A percentile compares a stretch with the other conserved stretches of the same genome.
phyloP scores from a whole-genome alignment of 129 eudicot species.

The Helichrysum umbraculigerum region DNA sequence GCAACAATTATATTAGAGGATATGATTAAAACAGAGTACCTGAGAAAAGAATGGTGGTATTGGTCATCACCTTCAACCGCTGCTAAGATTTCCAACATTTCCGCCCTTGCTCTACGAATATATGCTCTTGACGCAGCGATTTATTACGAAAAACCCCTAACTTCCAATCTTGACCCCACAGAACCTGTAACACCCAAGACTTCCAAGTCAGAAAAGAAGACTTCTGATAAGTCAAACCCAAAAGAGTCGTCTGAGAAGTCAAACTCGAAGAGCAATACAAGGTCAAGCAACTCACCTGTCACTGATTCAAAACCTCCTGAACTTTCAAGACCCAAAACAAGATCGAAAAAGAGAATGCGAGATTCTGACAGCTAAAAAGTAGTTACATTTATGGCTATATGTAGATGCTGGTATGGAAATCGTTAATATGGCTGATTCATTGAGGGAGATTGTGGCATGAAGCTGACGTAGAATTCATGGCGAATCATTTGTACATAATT shows the following conservation, averaged over 20 bases:
- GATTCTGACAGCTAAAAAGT: constrained; percentile 30
- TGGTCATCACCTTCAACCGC: constrained; percentile 82
- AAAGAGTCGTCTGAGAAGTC: constrained; percentile 36
- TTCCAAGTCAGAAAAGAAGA: constrained; percentile 37
- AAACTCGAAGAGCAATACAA: constrained; percentile 29
- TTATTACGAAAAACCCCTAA: constrained; percentile 42
- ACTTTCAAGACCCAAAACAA: constrained; percentile 40
- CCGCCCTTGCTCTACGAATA: constrained; percentile 68
- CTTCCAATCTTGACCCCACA: constrained; percentile 27
- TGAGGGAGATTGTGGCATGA: neutral
- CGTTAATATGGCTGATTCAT: constrained; percentile 10
- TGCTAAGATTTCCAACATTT: constrained; percentile 56
- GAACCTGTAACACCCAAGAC: constrained; percentile 33
- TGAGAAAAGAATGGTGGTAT: constrained; percentile 58
- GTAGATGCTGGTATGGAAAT: constrained; percentile 14
- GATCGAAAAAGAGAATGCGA: constrained; percentile 41
- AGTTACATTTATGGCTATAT: constrained; percentile 5
- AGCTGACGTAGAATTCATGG: neutral
- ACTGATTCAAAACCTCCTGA: constrained; percentile 29
- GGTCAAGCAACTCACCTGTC: constrained; percentile 36
- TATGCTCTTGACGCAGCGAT: constrained; percentile 71
- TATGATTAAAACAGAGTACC: constrained; percentile 58
- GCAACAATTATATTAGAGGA: constrained; percentile 66
- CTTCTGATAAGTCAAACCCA: constrained; percentile 28
- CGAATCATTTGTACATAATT: constrained; percentile 7